Evolutionary conservation across 495 filamentous ascomycete species (phyloP).

Genomic region (Chaetomidium leptoderma): DNA sequence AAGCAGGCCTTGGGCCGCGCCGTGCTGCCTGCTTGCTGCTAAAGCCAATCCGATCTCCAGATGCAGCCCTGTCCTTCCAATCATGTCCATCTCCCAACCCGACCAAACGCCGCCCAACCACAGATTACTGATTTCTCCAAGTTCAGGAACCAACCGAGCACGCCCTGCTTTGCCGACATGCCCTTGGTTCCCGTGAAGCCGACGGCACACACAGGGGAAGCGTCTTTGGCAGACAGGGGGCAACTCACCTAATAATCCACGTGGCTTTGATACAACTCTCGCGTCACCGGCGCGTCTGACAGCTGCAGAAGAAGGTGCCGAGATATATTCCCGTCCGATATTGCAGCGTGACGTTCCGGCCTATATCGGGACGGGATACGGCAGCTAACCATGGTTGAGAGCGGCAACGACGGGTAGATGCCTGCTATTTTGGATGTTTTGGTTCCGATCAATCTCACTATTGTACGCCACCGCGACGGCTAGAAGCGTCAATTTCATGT

Average conservation of each 20-base stretch:
- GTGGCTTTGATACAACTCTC: not conserved
- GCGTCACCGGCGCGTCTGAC: not conserved
- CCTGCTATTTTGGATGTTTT: not conserved
- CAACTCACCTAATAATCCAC: not conserved
- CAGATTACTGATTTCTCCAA: not conserved
- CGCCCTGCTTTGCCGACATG: too few relatives aligned
- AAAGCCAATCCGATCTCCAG: not conserved
- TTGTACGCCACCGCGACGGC: not conserved
- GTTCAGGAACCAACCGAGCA: not conserved
- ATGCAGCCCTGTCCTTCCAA: not conserved
- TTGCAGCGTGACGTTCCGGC: not conserved
- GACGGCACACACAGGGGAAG: too few relatives aligned
- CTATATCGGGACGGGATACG: not conserved
- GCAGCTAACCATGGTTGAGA: too few relatives aligned
- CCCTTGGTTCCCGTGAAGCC: too few relatives aligned
- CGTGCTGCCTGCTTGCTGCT: not conserved
- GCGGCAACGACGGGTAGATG: not conserved
- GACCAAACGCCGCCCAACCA: not conserved
- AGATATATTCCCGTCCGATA: too few relatives aligned
- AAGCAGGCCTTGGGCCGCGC: not conserved
- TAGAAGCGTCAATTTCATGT: too few relatives aligned
- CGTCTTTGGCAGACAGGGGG: too few relatives aligned
- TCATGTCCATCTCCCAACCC: not conserved
- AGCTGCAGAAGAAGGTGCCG: too few relatives aligned
- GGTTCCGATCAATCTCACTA: not conserved